Evolutionary conservation across 2,329 filamentous ascomycete genomes (phyloP).

Genomic region (Pseudogymnoascus sp.): DNA sequence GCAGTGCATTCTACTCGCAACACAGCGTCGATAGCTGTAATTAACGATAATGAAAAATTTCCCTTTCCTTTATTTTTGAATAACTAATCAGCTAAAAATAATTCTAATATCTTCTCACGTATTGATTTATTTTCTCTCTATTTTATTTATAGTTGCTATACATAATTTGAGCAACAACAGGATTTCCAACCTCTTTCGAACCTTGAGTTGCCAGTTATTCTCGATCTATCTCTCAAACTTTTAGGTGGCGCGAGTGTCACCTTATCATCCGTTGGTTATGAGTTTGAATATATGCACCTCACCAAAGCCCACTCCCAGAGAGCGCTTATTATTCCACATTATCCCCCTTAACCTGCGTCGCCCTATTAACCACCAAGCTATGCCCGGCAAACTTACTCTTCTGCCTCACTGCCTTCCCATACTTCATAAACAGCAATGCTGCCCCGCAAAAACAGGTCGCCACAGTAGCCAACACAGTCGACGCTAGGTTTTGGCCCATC

Average conservation of each 20-base stretch:
- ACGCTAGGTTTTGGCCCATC: conserved; percentile 32
- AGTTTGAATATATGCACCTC: not conserved
- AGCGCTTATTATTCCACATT: not conserved
- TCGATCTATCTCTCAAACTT: not conserved
- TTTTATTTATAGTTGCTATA: not conserved
- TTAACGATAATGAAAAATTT: not conserved
- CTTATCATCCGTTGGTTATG: not conserved
- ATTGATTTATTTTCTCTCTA: not conserved
- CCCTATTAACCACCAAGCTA: conserved; percentile 11
- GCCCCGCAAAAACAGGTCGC: conserved; percentile 34
- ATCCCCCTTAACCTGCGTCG: not conserved
- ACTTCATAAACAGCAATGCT: conserved; percentile 31
- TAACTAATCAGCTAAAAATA: not conserved
- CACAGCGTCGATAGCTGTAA: not conserved
- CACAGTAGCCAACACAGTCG: conserved; percentile 32
- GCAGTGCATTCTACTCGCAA: not conserved
- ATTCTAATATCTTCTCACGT: not conserved
- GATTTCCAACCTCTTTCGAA: not conserved
- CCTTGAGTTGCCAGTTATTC: not conserved
- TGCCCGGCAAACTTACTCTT: conserved; percentile 31
- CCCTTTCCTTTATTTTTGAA: not conserved
- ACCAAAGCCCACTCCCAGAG: not conserved
- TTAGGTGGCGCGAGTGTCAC: not conserved
- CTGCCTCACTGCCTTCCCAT: conserved; percentile 29
- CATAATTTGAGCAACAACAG: not conserved